Base-by-base conservation (phyloP, 23 red algal species). In the Gracilaria domingensis region DNA sequence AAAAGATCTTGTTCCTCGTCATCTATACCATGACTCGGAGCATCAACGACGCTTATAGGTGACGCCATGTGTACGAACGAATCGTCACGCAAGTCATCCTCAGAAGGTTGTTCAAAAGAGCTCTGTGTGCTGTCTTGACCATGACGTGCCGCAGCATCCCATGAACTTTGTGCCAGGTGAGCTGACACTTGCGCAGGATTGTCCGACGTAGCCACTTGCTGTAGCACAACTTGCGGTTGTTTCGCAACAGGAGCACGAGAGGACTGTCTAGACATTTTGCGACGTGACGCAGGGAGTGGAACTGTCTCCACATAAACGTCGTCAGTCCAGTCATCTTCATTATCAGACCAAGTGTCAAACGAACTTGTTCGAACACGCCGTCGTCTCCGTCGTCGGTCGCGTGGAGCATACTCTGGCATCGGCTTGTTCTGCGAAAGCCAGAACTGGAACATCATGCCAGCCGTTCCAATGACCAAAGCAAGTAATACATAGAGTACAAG, bases 371-470 rank as follows among this genome's bases (percentile, higher is more conserved):
- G 70, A 71, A 67, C 74, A 51, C 73, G 71, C 25, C 75, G 54
- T 29, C 87, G 47, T 28, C 87, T 66, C 55, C 87, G 28, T 17
- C 87, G 71, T 17, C 87, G 71, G 21, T 90, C 87, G 6, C 76
- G 36, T 5, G 89, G 89, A 13, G 89, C 78, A 38, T 77, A 61
- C 30, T 57, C 59, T 23, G 61, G 62, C 89, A 92, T 92, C 14
- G 64, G 61, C 48, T 84, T 83, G 37, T 92, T 61, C 64, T 44
- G 80, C 66, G 77, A 51, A 29, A 92, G 64, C 79, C 79, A 92
- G 67, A 92, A 84, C 76, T 92, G 89, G 21, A 92, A 83, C 28
- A 71, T 13, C 76, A 92, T 82, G 2, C 78, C 89, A 0, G 60
- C 89, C 0, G 88, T 92, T 29, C 89, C 89, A 47, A 92, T 56